Evolutionary conservation across 2,329 filamentous ascomycete genomes (phyloP), one percentile per base, ranked within the genome.

Genomic region (Septoria linicola): DNA sequence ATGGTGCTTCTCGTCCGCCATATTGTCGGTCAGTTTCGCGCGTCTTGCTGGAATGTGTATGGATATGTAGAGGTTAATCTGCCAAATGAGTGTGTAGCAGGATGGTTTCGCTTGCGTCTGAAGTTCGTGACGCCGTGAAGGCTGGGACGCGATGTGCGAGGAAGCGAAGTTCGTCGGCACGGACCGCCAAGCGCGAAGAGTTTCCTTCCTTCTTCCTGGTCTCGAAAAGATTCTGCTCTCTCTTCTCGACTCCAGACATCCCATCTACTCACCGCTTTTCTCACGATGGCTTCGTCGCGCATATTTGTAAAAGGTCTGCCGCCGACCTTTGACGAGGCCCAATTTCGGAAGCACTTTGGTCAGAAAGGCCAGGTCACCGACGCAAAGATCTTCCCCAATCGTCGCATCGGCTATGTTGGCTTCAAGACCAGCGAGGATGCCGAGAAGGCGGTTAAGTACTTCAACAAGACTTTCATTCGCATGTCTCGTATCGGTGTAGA

Each of bases 401-500:
- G 93, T 64, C 83, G 91, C 62, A 96, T 99, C 71, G 93, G 91
- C 63, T 99, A 96, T 78, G 83, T 99, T 54, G 93, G 93, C 57
- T 97, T 92, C 78, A 91, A 88, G 73, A 88, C 82, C 44, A 76
- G 87, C 11, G 83, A 92, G 56, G 86, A 89, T 68, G 93, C 93
- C 50, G 77, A 81, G 51, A 82, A 84, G 66, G 92, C 93, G 37
- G 87, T 95, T 68, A 91, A 88, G 71, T 95, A 96, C 76, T 96
- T 96, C 78, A 91, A 99, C 77, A 89, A 83, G 69, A 86, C 91
- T 58, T 99, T 90, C 72, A 89, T 99, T 64, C 89, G 90, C 63
- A 93, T 96, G 88, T 96, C 91, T 51, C 95, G 86, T 75, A 90
- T 99, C 64, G 80, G 80, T 23, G 93, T 96, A 56, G 91, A 96